phyloP scores from a whole-genome alignment of 306 rosid genomes.

The Pyrus bretschneideri region DNA sequence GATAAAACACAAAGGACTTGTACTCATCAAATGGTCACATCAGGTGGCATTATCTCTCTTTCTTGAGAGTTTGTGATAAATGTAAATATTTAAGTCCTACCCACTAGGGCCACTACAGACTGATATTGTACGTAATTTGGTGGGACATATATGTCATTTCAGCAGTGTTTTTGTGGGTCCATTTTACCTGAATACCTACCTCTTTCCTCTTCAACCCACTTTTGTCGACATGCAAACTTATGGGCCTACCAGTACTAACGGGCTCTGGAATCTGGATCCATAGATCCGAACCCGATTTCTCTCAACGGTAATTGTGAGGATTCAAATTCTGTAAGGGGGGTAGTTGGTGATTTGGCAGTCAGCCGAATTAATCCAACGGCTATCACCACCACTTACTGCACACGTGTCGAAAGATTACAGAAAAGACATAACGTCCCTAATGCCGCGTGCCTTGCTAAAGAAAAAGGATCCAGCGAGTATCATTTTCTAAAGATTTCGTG shows the following conservation, averaged over 20 bases:
- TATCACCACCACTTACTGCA: background rate
- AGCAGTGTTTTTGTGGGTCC: background rate
- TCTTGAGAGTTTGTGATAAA: no score
- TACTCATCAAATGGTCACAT: background rate
- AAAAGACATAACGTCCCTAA: constrained; percentile 6
- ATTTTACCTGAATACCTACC: background rate
- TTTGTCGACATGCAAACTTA: background rate
- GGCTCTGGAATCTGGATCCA: background rate
- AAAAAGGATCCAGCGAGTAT: background rate
- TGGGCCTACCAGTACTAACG: background rate
- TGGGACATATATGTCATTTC: background rate
- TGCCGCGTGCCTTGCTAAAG: constrained; percentile 4
- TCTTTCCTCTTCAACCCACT: background rate
- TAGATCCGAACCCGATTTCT: background rate
- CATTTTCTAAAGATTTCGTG: rapidly evolving
- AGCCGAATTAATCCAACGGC: constrained; percentile 18
- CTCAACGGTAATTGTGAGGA: background rate
- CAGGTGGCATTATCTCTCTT: background rate
- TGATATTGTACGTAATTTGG: background rate
- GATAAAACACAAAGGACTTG: background rate
- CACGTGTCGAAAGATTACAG: constrained; percentile 7
- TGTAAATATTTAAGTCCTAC: background rate
- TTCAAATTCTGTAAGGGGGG: background rate
- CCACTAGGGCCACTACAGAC: background rate
- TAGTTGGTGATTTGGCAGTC: background rate